Conservation (phyloP, 306 rosid species). For the Glycine tomentella region DNA sequence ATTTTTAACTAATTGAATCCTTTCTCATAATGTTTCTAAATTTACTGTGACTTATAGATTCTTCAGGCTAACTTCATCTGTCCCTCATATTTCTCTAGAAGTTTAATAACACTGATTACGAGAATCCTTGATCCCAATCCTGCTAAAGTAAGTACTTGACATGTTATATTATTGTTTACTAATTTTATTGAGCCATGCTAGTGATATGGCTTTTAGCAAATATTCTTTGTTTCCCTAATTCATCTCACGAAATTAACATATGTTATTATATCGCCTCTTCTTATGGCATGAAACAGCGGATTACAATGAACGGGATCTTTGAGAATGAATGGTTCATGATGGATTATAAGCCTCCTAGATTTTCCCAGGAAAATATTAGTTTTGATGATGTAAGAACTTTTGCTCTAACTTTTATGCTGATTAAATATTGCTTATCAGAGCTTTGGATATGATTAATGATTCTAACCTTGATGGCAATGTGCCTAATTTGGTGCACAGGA, state of each 20-base stretch:
- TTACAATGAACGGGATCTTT: constrained; percentile 68
- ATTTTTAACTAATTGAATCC: not conserved
- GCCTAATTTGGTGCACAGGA: constrained; percentile 38
- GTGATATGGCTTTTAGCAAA: not conserved
- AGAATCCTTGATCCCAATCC: constrained; percentile 87
- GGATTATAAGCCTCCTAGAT: constrained; percentile 70
- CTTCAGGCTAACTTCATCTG: constrained; percentile 66
- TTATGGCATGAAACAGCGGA: constrained; percentile 62
- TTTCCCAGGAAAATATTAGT: constrained; percentile 34
- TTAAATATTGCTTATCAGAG: not conserved
- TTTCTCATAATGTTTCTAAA: not conserved
- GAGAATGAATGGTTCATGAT: constrained; percentile 85
- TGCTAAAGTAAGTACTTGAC: constrained; percentile 56
- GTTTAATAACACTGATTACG: constrained; percentile 69
- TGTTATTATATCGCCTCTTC: not conserved
- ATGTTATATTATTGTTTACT: not conserved
- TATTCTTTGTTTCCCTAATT: not conserved
- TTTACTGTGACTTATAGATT: constrained; percentile 52
- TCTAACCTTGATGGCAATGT: constrained; percentile 1
- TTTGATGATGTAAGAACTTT: constrained; percentile 48
- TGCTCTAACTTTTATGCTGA: not conserved
- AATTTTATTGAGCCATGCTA: too few species aligned
- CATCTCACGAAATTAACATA: not conserved
- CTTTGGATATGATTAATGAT: constrained; percentile 1
- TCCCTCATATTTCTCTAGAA: constrained; percentile 81